Percentiles rank a stretch among this genome's conserved stretches.
Evolutionary conservation across 1,284 basidiomycete species (phyloP).

Genomic region (Fomitopsis betulina): DNA sequence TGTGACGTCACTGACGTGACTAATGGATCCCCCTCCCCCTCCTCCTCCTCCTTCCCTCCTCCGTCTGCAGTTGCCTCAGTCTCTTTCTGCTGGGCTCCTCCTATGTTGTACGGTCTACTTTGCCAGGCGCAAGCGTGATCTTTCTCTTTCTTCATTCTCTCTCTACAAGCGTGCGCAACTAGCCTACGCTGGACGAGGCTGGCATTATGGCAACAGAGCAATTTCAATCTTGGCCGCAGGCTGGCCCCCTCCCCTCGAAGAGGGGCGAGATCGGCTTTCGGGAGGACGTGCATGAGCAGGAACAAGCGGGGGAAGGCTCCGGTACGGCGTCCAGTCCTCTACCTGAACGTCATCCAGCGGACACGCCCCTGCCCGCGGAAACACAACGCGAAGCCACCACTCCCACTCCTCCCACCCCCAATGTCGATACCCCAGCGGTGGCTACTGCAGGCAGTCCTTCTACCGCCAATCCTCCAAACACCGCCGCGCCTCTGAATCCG

Average conservation of each 20-base stretch:
- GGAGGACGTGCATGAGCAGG: constrained; percentile 35
- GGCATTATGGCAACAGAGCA: constrained; percentile 17
- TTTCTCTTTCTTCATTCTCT: constrained; percentile 10
- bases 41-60: too few species aligned
- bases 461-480: constrained; percentile 10
- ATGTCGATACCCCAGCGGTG: constrained; percentile 2
- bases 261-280: constrained; percentile 61
- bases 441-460: constrained; percentile 5
- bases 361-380: constrained; percentile 25
- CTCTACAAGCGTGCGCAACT: constrained; percentile 15
- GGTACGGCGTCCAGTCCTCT: constrained; percentile 11
- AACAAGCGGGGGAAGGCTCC: constrained; percentile 9
- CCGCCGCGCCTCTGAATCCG: constrained; percentile 17
- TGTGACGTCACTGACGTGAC: too few species aligned
- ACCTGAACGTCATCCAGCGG: constrained; percentile 53
- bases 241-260: constrained; percentile 58
- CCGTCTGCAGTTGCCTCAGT: neutral
- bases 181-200: constrained; percentile 20
- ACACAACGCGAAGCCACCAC: constrained; percentile 7
- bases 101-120: constrained; percentile 22
- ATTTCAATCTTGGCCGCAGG: constrained; percentile 37
- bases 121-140: constrained; percentile 33
- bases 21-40: too few species aligned
- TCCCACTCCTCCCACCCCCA: constrained; percentile 12
- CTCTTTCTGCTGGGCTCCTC: constrained; percentile 7